Base-by-base conservation (phyloP, 2,329 filamentous ascomycete genomes). In the Aspergillus sp. region DNA sequence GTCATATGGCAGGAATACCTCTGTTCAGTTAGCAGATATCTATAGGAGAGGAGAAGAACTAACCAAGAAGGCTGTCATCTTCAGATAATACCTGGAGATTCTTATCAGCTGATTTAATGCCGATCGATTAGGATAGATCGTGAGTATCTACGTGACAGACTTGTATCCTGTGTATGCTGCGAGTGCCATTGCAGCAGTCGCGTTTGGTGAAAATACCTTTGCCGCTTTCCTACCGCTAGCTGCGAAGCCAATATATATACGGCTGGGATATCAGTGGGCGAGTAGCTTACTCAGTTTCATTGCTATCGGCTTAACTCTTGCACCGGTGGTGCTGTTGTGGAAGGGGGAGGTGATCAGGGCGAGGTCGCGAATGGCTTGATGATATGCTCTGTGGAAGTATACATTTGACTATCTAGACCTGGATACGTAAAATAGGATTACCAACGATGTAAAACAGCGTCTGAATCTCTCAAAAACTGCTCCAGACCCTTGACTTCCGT, bases 41-140 rank as follows among this genome's bases (percentile, higher is more conserved):
- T 27, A n/a, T 4, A 3, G 32, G 44, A 33, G 10, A 8, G 6
- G 32, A 7, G 7, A 29, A 19, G n/a, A 1, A 40, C 57, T 13
- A 52, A 70, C 67, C 67, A 0, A 70, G 55, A 0, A 67, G 50
- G 9, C 62, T 58, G 5, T 67, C 58, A 12, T 68, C 66, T 8
- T 58, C 57, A 0, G 58, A 58, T 1, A 72, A 42, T 0, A 72
- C 69, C 33, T 69, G 64, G 0, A 71, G 48, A 0, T 64, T 66
- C 37, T 71, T 71, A 2, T 57, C 52, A 0, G 69, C 68, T 0
- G 68, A 72, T 32, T 71, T 70, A 12, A 71, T 70, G 5, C 69
- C 65, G 0, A 61, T 67, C 0, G 61, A 64, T n/a, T n/a, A n/a
- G n/a, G n/a, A n/a, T n/a, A n/a, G n/a, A n/a, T n/a, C n/a, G n/a